Evolutionary conservation across 2,329 filamentous ascomycete genomes (phyloP).

Genomic region (Lasiodiplodia gonubiensis): DNA sequence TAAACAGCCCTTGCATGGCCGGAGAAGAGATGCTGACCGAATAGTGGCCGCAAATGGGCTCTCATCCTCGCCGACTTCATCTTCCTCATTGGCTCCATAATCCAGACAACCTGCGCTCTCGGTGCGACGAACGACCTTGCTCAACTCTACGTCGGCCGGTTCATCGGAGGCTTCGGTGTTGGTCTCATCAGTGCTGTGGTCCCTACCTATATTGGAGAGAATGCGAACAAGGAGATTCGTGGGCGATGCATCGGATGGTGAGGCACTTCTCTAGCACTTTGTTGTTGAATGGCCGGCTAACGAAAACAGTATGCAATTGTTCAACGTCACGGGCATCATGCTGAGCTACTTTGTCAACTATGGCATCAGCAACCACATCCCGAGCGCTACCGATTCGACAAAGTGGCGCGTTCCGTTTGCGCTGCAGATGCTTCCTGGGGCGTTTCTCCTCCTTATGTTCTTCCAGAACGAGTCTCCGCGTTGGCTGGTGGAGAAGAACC

Average conservation of each 20-base stretch:
- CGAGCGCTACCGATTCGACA: constrained; percentile 44
- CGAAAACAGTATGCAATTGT: constrained; percentile 42
- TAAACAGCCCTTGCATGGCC: background rate
- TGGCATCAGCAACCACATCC: constrained; percentile 54
- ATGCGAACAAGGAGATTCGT: constrained; percentile 50
- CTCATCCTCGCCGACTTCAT: constrained; percentile 51
- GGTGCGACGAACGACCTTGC: constrained; percentile 40
- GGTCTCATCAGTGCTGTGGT: constrained; percentile 51
- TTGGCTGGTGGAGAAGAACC: constrained; percentile 61
- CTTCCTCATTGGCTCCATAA: constrained; percentile 49
- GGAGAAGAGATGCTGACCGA: background rate
- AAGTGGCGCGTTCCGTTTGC: constrained; percentile 62
- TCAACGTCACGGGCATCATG: constrained; percentile 55
- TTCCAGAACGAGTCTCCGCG: constrained; percentile 60
- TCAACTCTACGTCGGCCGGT: constrained; percentile 50
- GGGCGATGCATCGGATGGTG: constrained; percentile 47
- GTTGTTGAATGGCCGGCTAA: background rate
- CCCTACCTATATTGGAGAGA: constrained; percentile 54
- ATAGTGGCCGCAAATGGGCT: constrained; percentile 46
- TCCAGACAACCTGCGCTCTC: constrained; percentile 49
- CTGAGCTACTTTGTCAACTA: constrained; percentile 61
- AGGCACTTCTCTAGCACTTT: constrained; percentile 23
- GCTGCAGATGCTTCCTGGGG: constrained; percentile 59
- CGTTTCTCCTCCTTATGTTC: constrained; percentile 55
- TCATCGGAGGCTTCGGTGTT: constrained; percentile 53